phyloP scores from a whole-genome alignment of 805 yeast species.

The Candida argentea region DNA sequence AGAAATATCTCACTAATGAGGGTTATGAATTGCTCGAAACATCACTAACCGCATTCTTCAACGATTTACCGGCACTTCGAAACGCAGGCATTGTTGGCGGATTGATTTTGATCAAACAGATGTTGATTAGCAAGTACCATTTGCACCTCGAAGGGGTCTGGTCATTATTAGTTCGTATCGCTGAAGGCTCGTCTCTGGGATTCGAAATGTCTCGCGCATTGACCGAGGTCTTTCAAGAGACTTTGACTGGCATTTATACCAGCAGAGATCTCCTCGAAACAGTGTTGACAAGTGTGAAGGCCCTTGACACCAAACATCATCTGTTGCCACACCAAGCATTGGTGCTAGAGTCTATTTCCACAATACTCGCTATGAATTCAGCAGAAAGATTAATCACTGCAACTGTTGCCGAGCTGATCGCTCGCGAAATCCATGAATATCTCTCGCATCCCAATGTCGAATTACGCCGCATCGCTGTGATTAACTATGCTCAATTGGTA shows the following conservation, averaged over 20 bases:
- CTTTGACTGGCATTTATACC: conserved; percentile 16
- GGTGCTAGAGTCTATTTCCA: conserved; percentile 16
- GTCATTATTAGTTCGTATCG: conserved; percentile 13
- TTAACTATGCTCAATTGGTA: conserved; percentile 27
- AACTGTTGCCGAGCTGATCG: conserved; percentile 14
- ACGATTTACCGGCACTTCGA: conserved; percentile 2
- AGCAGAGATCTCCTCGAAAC: conserved; percentile 11
- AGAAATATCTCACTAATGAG: conserved; percentile 8
- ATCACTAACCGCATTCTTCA: conserved; percentile 9
- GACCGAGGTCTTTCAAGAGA: conserved; percentile 21
- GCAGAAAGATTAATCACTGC: conserved; percentile 11
- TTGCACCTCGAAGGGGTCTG: conserved; percentile 15
- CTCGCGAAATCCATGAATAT: conserved; percentile 15
- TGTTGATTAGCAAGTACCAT: conserved; percentile 17
- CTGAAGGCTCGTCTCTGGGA: conserved; percentile 5
- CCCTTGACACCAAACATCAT: neutral
- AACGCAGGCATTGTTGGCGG: conserved; percentile 15
- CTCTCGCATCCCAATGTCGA: conserved; percentile 23
- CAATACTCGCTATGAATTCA: conserved; percentile 13
- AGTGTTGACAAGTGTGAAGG: conserved; percentile 9
- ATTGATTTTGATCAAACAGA: conserved; percentile 25
- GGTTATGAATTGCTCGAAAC: conserved; percentile 10
- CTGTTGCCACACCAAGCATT: conserved; percentile 8
- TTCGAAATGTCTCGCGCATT: conserved; percentile 17
- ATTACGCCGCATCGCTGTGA: conserved; percentile 26